Percentiles rank a stretch among this genome's conserved stretches.
Evolutionary conservation across 495 filamentous ascomycete species (phyloP).

Genomic region (Durotheca rogersii): DNA sequence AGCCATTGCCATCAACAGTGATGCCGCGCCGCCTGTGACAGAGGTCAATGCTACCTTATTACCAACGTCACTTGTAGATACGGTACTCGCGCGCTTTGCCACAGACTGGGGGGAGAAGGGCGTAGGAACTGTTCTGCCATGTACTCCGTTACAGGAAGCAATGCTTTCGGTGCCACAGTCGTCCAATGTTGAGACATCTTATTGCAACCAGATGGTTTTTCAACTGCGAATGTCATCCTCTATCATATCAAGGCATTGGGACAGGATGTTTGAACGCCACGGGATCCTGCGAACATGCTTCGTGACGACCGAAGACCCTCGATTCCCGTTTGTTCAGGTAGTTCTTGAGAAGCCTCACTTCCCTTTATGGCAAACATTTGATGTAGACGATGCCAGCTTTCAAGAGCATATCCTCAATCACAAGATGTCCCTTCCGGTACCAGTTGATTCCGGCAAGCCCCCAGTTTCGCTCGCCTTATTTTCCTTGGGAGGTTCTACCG

Average conservation of each 20-base stretch:
- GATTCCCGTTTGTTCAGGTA: constrained; percentile 60
- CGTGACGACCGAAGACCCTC: constrained; percentile 48
- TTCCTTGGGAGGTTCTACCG: constrained; percentile 4
- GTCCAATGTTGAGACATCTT: constrained; percentile 33
- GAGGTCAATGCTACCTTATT: constrained; percentile 36
- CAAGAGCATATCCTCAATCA: constrained; percentile 29
- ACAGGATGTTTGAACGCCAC: constrained; percentile 54
- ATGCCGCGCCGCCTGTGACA: background rate
- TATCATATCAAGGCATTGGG: constrained; percentile 49
- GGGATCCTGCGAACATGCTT: constrained; percentile 67
- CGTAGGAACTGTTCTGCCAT: constrained; percentile 64
- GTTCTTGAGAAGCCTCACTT: constrained; percentile 43
- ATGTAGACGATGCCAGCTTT: constrained; percentile 15
- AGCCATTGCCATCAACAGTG: constrained; percentile 31
- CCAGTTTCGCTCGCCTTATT: constrained; percentile 42
- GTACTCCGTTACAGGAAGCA: constrained; percentile 78
- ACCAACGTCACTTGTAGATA: constrained; percentile 34
- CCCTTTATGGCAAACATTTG: constrained; percentile 37
- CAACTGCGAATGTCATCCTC: constrained; percentile 25
- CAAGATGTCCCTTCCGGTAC: constrained; percentile 29
- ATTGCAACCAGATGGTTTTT: constrained; percentile 49
- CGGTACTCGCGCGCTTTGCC: constrained; percentile 37
- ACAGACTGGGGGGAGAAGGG: constrained; percentile 26
- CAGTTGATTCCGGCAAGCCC: constrained; percentile 36
- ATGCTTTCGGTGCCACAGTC: constrained; percentile 63